Evolutionary conservation across 768 basidiomycete species (phyloP), one percentile per base, ranked within the genome.

Genomic region (Macrocybe gigantea): DNA sequence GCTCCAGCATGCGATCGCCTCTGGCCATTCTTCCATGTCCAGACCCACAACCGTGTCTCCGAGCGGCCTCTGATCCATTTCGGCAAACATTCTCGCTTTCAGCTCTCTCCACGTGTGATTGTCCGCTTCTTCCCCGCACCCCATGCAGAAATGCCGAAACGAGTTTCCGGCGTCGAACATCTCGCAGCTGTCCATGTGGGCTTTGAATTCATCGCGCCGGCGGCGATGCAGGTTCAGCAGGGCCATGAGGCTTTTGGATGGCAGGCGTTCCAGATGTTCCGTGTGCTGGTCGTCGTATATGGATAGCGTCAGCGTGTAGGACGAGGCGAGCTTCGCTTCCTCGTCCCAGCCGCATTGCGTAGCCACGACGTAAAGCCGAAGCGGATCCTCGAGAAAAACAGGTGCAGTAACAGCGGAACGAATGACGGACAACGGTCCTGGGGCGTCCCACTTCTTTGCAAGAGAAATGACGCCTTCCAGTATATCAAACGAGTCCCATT

Each of bases 341-440:
- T 71, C 65, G 38, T 62, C 62, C 73, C 76, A 77, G 6, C 66
- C 70, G 46, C 66, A 70, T 32, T 66, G 66, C 13, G 69, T 67
- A 6, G 73, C 66, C 38, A 79, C 61, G 2, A 65, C 72, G 48
- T 77, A 78, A 7, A 77, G 61, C 13, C 74, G 69, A n/a, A 79
- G 53, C 1, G 78, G 74, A 9, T 71, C 62, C 5, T 57, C 55
- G n/a, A 71, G 66, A 51, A 76, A 72, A 8, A 65, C 48, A 5
- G 73, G 70, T 1, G 73, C 61, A 6, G 68, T 68, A 44, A 74
- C 64, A 8, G 66, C 65, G 6, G 68, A 56, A 4, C 76, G 73
- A 11, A 77, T 59, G 49, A 70, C 49, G 31, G 71, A 71, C 5
- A 74, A 54, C 2, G 72, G 71, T 6, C 73, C 72, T 5, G 68